Evolutionary conservation across 2,329 filamentous ascomycete genomes (phyloP).

Genomic region (Aspergillus jensenii): DNA sequence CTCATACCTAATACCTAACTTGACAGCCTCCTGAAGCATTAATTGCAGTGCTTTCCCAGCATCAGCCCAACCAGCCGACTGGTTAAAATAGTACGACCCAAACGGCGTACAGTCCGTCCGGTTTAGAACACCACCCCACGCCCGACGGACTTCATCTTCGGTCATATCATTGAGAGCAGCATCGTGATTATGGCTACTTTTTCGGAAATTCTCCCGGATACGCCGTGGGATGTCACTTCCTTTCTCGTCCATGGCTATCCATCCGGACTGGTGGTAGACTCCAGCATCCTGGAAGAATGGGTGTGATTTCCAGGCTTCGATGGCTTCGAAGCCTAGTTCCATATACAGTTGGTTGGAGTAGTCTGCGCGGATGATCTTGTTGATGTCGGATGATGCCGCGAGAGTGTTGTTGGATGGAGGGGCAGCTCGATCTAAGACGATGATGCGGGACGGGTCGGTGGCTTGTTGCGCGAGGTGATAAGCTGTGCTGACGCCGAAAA

Average conservation of each 20-base stretch:
- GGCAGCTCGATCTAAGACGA: constrained; percentile 58
- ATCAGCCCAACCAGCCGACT: constrained; percentile 55
- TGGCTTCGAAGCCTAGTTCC: constrained; percentile 64
- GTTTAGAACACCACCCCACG: constrained; percentile 43
- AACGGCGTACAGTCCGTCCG: constrained; percentile 39
- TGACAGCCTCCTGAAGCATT: constrained; percentile 46
- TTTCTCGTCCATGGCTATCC: constrained; percentile 56
- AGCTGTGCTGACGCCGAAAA: constrained; percentile 67
- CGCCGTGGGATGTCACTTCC: constrained; percentile 49
- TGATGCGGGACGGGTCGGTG: constrained; percentile 50
- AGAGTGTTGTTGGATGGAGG: constrained; percentile 43
- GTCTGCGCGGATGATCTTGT: constrained; percentile 70
- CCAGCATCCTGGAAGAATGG: constrained; percentile 54
- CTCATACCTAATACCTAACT: constrained; percentile 47
- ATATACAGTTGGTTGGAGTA: constrained; percentile 66
- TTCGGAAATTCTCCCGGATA: constrained; percentile 56
- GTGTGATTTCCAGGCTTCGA: constrained; percentile 60
- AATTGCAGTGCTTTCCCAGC: constrained; percentile 47
- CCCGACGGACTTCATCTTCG: constrained; percentile 40
- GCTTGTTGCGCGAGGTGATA: constrained; percentile 58
- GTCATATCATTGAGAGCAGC: constrained; percentile 41
- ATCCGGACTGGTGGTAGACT: constrained; percentile 60
- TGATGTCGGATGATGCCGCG: constrained; percentile 71
- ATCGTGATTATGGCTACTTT: constrained; percentile 42
- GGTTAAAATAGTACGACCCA: constrained; percentile 50